phyloP scores from a whole-genome alignment of 1,284 basidiomycete genomes.

The Irpex rosettiformis region DNA sequence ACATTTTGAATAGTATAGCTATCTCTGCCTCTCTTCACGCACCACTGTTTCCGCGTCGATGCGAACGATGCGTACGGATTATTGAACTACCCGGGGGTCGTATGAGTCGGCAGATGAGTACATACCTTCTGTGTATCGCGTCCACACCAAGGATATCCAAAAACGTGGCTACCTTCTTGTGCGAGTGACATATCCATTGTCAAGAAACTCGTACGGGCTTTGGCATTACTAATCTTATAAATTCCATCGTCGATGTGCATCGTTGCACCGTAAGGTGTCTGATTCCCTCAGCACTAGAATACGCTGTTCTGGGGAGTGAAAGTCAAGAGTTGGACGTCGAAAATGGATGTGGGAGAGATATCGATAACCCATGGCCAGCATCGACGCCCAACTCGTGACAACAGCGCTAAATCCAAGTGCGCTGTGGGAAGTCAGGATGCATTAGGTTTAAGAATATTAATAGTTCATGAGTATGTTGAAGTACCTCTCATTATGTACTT shows the following conservation, averaged over 20 bases:
- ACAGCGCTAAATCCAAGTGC: background rate
- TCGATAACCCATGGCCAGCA: background rate
- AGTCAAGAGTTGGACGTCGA: too few relatives aligned
- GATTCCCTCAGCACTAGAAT: too few relatives aligned
- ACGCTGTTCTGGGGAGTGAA: background rate
- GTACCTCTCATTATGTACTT: too few relatives aligned
- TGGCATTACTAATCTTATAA: background rate
- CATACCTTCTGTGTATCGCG: background rate
- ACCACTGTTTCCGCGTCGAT: background rate
- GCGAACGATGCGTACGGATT: too few relatives aligned
- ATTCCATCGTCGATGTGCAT: background rate
- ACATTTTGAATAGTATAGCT: background rate
- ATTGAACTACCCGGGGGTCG: too few relatives aligned
- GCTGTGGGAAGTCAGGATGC: background rate
- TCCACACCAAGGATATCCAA: background rate
- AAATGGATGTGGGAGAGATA: too few relatives aligned
- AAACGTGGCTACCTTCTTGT: background rate
- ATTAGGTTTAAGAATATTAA: background rate
- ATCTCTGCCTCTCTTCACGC: background rate
- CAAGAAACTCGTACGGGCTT: background rate
- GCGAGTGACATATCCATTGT: background rate
- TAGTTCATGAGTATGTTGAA: too few relatives aligned
- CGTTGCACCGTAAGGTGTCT: background rate
- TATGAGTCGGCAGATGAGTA: too few relatives aligned
- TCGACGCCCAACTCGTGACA: background rate